Evolutionary conservation across 805 yeast species (phyloP), one percentile per base, ranked within the genome.

Genomic region (Candida vartiovaarae): DNA sequence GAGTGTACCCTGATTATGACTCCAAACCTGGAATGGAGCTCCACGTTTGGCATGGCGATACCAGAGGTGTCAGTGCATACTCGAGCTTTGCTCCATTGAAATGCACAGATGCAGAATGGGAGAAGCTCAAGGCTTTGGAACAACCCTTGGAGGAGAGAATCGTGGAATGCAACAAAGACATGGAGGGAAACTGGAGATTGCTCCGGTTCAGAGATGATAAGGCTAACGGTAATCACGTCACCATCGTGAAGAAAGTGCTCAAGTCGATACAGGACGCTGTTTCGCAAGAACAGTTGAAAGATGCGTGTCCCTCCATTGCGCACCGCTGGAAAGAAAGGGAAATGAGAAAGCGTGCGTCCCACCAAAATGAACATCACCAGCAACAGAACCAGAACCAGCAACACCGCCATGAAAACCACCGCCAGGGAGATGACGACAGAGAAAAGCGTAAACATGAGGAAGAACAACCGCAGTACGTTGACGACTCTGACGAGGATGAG

Each of bases 171-270:
- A 72, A 84, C 43, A 76, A 80, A 58, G 84, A 80, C 48, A 66
- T 68, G 25, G 72, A 74, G 38, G 65, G 65, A 23, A 75, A 73
- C 38, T 93, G 99, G 99, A 78, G 78, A 47, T 72, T 86, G 68
- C 62, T 91, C 45, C 72, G 99, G 47, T 93, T 91, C 63, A 74
- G 99, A 60, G 96, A 93, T 65, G 99, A 93, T 63, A 93, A 93
- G 59, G 64, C 75, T 15, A 82, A 85, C 57, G 98, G 95, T 7
- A 93, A 93, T 62, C 95, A 88, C 62, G 63, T 80, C 11, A 70
- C 80, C 9, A 89, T 86, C 25, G 96, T 90, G 5, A 79, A 79
- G 47, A 91, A 84, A 58, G 89, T 93, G 31, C 65, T 91, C 37
- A 78, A 80, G 50, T 83, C 95, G 58, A 93, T 93, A 34, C 78